Percentiles rank a stretch among this genome's conserved stretches.
phyloP scores from a whole-genome alignment of 2,329 filamentous ascomycete genomes.

The Apiospora sp. region DNA sequence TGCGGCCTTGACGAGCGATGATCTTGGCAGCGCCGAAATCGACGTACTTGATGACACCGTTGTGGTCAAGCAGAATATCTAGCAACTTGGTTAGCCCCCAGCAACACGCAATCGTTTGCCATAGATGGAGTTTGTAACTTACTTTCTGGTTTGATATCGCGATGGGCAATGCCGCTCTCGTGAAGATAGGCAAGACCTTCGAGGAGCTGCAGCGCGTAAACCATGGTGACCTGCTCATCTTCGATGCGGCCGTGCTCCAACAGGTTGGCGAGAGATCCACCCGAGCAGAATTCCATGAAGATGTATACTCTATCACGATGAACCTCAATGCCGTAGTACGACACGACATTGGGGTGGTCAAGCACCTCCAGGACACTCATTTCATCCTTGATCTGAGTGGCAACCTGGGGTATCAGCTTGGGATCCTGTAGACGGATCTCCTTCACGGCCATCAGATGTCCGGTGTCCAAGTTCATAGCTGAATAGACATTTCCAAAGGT shows the following conservation, averaged over 20 bases:
- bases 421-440: constrained; percentile 97
- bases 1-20: constrained; percentile 92
- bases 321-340: constrained; percentile 97
- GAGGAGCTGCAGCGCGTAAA: constrained; percentile 91
- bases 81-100: constrained; percentile 36
- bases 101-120: neutral
- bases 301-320: constrained; percentile 99
- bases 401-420: constrained; percentile 92
- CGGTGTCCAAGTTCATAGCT: constrained; percentile 95
- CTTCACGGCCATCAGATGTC: constrained; percentile 97
- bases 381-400: constrained; percentile 92
- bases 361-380: constrained; percentile 96
- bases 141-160: constrained; percentile 98
- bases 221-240: constrained; percentile 97
- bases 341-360: constrained; percentile 97
- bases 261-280: constrained; percentile 87
- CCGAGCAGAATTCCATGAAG: constrained; percentile 99
- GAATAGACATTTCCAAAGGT: constrained; percentile 98
- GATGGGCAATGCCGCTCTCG: constrained; percentile 89
- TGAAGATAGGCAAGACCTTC: constrained; percentile 95
- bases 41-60: constrained; percentile 98
- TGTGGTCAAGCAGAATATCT: constrained; percentile 96
- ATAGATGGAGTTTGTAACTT: constrained; percentile 49
- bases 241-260: constrained; percentile 97
- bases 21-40: constrained; percentile 98